Evolutionary conservation across 352 stramenopile species (phyloP).

Genomic region (Pythium diclinum): DNA sequence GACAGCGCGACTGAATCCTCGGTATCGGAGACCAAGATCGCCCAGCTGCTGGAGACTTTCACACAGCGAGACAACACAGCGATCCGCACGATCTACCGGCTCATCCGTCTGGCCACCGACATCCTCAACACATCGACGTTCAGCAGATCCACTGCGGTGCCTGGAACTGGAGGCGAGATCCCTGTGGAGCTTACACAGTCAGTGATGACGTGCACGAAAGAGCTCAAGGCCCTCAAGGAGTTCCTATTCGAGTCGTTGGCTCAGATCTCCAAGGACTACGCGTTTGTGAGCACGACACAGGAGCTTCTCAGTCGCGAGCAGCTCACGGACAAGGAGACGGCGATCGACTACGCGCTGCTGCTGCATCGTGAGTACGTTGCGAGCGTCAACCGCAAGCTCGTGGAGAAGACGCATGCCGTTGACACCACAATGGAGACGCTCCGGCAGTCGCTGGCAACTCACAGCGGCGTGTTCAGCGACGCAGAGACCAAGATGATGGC

Average conservation of each 20-base stretch:
- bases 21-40: slow-evolving; percentile 15
- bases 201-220: slow-evolving; percentile 61
- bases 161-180: slow-evolving; percentile 29
- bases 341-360: slow-evolving; percentile 55
- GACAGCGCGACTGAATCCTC: slow-evolving; percentile 7
- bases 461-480: slow-evolving; percentile 32
- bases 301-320: slow-evolving; percentile 22
- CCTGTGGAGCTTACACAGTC: slow-evolving; percentile 56
- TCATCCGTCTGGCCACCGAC: slow-evolving; percentile 63
- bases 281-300: slow-evolving; percentile 16
- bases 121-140: slow-evolving; percentile 55
- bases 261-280: slow-evolving; percentile 33
- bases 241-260: slow-evolving; percentile 61
- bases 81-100: slow-evolving; percentile 61
- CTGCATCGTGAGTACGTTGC: slow-evolving; percentile 61
- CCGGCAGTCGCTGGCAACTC: slow-evolving; percentile 30
- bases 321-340: slow-evolving; percentile 38
- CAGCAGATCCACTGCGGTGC: background rate
- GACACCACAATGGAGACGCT: slow-evolving; percentile 30
- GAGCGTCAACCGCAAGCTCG: slow-evolving; percentile 36
- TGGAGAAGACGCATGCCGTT: slow-evolving; percentile 29
- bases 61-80: slow-evolving; percentile 56
- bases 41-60: slow-evolving; percentile 45
- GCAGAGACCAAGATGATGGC: slow-evolving; percentile 38
- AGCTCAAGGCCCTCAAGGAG: slow-evolving; percentile 71